phyloP scores from a whole-genome alignment of 768 basidiomycete genomes.

The Tricholoma sp. region DNA sequence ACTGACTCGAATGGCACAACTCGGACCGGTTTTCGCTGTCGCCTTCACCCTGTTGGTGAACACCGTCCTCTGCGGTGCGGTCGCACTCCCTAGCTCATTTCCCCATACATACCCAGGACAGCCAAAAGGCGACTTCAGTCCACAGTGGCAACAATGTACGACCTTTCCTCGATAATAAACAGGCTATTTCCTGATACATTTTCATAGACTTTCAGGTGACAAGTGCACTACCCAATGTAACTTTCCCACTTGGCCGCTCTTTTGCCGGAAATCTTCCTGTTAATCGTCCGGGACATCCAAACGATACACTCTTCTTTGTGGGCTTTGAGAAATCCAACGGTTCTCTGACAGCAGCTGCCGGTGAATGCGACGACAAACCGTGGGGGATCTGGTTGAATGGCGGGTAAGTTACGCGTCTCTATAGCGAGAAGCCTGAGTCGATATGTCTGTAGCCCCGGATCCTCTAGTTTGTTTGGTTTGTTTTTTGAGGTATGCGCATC shows the following conservation, averaged over 20 bases:
- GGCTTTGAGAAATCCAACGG: constrained; percentile 53
- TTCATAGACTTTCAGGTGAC: constrained; percentile 58
- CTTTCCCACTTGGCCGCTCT: constrained; percentile 44
- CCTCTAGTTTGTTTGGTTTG: constrained; percentile 62
- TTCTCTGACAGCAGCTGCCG: constrained; percentile 42
- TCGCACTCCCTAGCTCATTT: constrained; percentile 36
- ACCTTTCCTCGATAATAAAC: constrained; percentile 1
- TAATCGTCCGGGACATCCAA: constrained; percentile 52
- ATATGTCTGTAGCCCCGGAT: constrained; percentile 45
- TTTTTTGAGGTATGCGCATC: constrained; percentile 52
- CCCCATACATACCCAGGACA: constrained; percentile 45
- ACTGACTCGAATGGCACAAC: constrained; percentile 19
- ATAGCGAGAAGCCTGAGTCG: background rate
- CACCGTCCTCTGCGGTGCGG: constrained; percentile 19
- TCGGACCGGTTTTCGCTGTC: constrained; percentile 10
- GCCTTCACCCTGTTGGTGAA: constrained; percentile 19
- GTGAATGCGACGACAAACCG: constrained; percentile 37
- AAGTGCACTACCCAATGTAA: constrained; percentile 52
- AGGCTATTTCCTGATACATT: background rate
- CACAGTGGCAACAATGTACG: constrained; percentile 61
- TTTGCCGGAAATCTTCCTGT: constrained; percentile 65
- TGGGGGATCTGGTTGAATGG: constrained; percentile 77
- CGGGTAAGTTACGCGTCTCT: constrained; percentile 38
- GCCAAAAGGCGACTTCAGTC: constrained; percentile 43
- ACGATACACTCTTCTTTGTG: constrained; percentile 63